Conservation (phyloP, 1,284 basidiomycete genomes). For the Pascua sp. region DNA sequence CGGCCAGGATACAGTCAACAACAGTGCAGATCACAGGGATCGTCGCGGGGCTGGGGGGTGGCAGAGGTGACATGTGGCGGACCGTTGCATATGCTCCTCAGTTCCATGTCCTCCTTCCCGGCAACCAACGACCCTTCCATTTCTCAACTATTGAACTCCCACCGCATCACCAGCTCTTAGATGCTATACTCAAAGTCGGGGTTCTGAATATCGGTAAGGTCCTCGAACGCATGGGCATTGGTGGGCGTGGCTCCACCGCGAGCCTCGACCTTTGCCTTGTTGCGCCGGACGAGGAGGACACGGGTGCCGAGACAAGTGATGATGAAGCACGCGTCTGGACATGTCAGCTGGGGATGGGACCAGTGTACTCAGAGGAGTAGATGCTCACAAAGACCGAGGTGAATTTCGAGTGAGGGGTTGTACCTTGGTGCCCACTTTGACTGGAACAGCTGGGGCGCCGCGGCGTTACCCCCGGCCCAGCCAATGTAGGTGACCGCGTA, state of each 20-base stretch:
- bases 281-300: conserved; percentile 21
- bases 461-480: conserved; percentile 35
- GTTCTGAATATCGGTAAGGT: conserved; percentile 22
- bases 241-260: conserved; percentile 3
- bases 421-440: conserved; percentile 31
- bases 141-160: too few species aligned
- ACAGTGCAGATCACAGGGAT: too few species aligned
- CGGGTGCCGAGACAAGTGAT: conserved; percentile 19
- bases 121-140: too few species aligned
- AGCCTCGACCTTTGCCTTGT: conserved; percentile 20
- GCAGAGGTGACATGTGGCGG: too few species aligned
- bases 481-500: conserved; percentile 23
- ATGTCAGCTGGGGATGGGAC: too few species aligned
- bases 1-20: too few species aligned
- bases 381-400: conserved; percentile 25
- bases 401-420: conserved; percentile 32
- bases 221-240: conserved; percentile 21
- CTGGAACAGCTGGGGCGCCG: conserved; percentile 34
- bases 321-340: conserved; percentile 21
- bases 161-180: neutral
- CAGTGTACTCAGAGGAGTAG: too few species aligned
- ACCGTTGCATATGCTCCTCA: too few species aligned
- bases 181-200: conserved; percentile 13
- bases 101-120: too few species aligned
- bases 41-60: too few species aligned